Evolutionary conservation across 169 alveolate genomes (phyloP).

Genomic region (Plasmodium ovale): DNA sequence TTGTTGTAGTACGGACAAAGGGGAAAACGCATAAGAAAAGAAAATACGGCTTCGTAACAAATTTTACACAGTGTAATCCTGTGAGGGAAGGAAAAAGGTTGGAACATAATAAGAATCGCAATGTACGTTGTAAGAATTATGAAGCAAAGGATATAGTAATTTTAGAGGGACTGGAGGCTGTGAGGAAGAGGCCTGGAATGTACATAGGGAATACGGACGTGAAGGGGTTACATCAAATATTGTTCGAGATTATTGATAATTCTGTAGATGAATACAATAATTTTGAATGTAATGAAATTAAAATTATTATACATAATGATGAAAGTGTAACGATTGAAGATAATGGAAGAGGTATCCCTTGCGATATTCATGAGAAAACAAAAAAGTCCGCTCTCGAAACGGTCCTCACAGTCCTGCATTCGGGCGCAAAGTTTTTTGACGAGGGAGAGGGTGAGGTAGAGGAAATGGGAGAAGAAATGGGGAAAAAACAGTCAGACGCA

Average conservation of each 20-base stretch:
- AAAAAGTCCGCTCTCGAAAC: slow-evolving; percentile 86
- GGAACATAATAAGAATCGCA: not conserved
- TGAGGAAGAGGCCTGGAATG: slow-evolving; percentile 90
- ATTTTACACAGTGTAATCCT: not conserved
- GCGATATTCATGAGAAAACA: slow-evolving; percentile 83
- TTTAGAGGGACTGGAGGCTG: slow-evolving; percentile 89
- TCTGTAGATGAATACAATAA: slow-evolving; percentile 88
- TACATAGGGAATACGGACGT: slow-evolving; percentile 87
- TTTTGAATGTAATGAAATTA: slow-evolving; percentile 82
- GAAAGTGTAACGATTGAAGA: slow-evolving; percentile 82
- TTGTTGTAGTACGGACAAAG: no score
- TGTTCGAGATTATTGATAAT: slow-evolving; percentile 88
- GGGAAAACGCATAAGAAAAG: no score
- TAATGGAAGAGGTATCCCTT: slow-evolving; percentile 89
- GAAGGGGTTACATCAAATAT: slow-evolving; percentile 87
- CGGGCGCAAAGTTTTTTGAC: slow-evolving; percentile 90
- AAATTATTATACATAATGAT: slow-evolving; percentile 80
- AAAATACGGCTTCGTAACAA: not conserved
- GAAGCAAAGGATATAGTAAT: slow-evolving; percentile 86
- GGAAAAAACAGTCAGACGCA: not conserved
- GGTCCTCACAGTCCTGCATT: slow-evolving; percentile 86
- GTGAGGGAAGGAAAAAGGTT: not conserved
- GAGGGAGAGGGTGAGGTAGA: slow-evolving; percentile 22
- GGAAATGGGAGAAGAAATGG: slow-evolving; percentile 2
- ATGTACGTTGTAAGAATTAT: slow-evolving; percentile 64